A percentile compares a stretch with the other conserved stretches of the same genome.
These are phyloP conservation scores for Cladosporium austrohemisphaericum DNA, from an alignment of 2,329 filamentous ascomycete genomes.

Conservation along the genomic window DNA sequence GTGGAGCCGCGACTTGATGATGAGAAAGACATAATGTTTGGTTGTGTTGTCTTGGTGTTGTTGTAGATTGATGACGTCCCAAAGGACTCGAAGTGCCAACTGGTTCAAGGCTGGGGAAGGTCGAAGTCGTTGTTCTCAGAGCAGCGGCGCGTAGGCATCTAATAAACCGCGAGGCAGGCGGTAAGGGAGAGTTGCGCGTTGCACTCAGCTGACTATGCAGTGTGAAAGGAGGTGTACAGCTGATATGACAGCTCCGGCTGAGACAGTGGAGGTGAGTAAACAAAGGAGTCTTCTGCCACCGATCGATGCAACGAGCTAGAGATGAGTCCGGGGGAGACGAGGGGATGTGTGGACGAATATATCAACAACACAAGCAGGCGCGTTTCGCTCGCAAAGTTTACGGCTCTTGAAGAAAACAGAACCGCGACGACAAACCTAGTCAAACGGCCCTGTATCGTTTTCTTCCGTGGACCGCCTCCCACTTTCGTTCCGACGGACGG, in stretches of 20 bases:
- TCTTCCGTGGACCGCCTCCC: neutral
- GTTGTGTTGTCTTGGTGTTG: neutral
- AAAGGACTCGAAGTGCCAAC: neutral
- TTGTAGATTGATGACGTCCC: neutral
- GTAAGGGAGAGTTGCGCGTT: slow-evolving; percentile 11
- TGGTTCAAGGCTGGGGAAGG: slow-evolving; percentile 4
- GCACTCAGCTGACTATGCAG: slow-evolving; percentile 16
- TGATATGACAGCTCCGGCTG: slow-evolving; percentile 11
- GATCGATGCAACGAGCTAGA: neutral
- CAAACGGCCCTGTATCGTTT: neutral
- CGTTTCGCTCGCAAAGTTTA: neutral
- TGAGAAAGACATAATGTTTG: slow-evolving; percentile 12
- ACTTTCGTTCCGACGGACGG: too few relatives aligned
- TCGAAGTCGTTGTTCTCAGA: neutral
- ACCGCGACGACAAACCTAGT: neutral
- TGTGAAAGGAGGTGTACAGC: slow-evolving; percentile 16
- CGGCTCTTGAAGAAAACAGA: slow-evolving; percentile 11
- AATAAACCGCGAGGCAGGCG: slow-evolving; percentile 11
- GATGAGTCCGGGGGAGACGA: slow-evolving; percentile 5
- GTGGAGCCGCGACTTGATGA: slow-evolving; percentile 10
- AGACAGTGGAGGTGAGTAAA: slow-evolving; percentile 17
- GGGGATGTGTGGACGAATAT: slow-evolving; percentile 7
- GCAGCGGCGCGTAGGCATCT: slow-evolving; percentile 8
- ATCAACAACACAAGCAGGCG: slow-evolving; percentile 1
- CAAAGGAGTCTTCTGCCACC: slow-evolving; percentile 14